A percentile compares a stretch with the other conserved stretches of the same genome.
phyloP scores from a whole-genome alignment of 768 basidiomycete species.

The Lentinula aciculospora region DNA sequence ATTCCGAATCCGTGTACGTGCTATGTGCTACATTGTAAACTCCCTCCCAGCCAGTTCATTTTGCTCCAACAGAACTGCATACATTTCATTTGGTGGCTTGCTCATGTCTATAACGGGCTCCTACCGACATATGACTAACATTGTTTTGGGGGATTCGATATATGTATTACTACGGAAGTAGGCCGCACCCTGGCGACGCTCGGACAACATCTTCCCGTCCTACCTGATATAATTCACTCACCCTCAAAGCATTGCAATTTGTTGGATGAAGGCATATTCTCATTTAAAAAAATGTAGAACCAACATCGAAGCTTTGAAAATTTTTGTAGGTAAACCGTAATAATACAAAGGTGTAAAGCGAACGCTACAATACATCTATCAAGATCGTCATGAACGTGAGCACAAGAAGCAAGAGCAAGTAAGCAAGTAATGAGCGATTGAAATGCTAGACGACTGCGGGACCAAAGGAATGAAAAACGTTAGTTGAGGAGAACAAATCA shows the following conservation, averaged over 20 bases:
- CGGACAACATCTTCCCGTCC: background rate
- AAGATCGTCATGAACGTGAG: background rate
- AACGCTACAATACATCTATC: background rate
- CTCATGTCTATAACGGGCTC: conserved; percentile 92
- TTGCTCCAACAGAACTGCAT: conserved; percentile 66
- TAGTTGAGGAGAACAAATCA: no score
- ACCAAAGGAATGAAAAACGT: background rate
- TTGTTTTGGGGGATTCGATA: conserved; percentile 91
- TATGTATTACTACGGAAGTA: conserved; percentile 83
- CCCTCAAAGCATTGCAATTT: background rate
- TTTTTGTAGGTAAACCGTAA: background rate
- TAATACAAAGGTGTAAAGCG: background rate
- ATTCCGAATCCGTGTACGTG: conserved; percentile 79
- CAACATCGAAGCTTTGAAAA: no score
- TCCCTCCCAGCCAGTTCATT: conserved; percentile 6
- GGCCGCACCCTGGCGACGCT: background rate
- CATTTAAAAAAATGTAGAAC: no score
- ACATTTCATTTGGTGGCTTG: conserved; percentile 94
- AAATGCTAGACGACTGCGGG: background rate
- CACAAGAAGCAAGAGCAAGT: background rate
- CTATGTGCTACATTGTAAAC: background rate
- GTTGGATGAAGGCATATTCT: no score
- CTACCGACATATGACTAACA: conserved; percentile 85
- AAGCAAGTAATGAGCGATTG: background rate
- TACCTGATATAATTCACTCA: background rate